Conservation (phyloP, 371 early-diverging fungal genomes). For the Choanephora cucurbitarum region DNA sequence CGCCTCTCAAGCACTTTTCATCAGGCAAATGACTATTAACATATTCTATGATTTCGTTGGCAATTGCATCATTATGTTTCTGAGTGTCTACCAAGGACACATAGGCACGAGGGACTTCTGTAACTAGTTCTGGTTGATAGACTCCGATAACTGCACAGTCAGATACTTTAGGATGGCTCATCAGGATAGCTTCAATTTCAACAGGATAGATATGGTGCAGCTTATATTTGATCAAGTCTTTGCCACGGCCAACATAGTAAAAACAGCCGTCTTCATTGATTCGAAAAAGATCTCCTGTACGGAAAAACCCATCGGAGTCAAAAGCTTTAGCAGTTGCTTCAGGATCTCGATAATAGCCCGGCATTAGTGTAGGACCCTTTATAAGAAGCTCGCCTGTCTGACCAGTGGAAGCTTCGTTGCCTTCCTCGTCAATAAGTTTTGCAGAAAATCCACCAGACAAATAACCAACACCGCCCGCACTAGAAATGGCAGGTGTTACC, state of each 20-base stretch:
- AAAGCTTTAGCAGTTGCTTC: constrained; percentile 62
- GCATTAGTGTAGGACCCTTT: constrained; percentile 75
- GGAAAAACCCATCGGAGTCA: constrained; percentile 69
- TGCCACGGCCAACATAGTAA: constrained; percentile 57
- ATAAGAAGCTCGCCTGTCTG: constrained; percentile 68
- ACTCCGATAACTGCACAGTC: constrained; percentile 72
- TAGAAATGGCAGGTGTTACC: not conserved
- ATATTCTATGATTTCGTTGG: constrained; percentile 53
- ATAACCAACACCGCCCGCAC: constrained; percentile 57
- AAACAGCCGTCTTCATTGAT: constrained; percentile 57
- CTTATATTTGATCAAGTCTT: constrained; percentile 72
- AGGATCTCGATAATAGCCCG: constrained; percentile 60
- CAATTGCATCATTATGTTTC: constrained; percentile 26
- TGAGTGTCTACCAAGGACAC: constrained; percentile 51
- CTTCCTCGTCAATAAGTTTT: constrained; percentile 56
- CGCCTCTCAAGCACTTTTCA: constrained; percentile 75
- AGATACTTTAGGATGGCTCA: constrained; percentile 65
- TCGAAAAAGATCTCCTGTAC: constrained; percentile 79
- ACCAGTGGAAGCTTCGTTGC: constrained; percentile 42
- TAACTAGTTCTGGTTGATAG: constrained; percentile 51
- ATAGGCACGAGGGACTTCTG: constrained; percentile 75
- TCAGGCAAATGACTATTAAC: constrained; percentile 56
- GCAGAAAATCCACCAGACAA: constrained; percentile 59
- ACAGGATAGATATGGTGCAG: constrained; percentile 35
- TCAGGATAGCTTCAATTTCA: constrained; percentile 37